Base-by-base conservation (phyloP, 805 yeast species). In the Torulaspora quercuum region DNA sequence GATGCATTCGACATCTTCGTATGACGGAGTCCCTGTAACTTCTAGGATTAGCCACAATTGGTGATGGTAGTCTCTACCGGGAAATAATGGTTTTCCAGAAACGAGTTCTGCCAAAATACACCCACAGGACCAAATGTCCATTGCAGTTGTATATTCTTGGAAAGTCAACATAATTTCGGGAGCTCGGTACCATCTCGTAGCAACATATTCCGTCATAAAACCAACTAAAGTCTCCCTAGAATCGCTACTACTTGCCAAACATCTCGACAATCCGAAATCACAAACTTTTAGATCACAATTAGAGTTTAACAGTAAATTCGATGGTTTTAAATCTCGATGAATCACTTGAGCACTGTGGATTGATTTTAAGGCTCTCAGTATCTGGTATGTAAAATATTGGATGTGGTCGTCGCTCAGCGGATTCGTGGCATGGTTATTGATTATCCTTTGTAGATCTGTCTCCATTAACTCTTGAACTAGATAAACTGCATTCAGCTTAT, bases 151-250 rank as follows among this genome's bases (percentile, higher is more conserved):
- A 47, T 83, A 83, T 50, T 79, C 80, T 25, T 83, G 78, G 42
- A 75, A 70, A 1, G 85, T 76, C 17, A 83, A 61, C 90, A 83
- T 83, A 39, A 83, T 80, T 57, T 83, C 92, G 0, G 90, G 90
- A 0, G 90, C 90, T 35, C 92, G 64, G 55, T 83, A 83, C 90
- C 90, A 83, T 49, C 92, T 66, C 6, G 92, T 83, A 3, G 90
- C 90, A 3, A 83, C 92, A 48, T 83, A 83, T 54, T 83, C 90
- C 0, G 90, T 83, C 65, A 82, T 66, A 45, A 73, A 72, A 0
- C 81, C 73, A 23, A 72, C 66, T 41, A 69, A 54, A 29, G 69
- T 67, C 44, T 70, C 73, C 37, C 68, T 55, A 24, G 78, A 70
- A 26, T 54, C 53, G 10, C 53, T 48, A 32, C 59, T 53, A 13